phyloP scores from a whole-genome alignment of 805 yeast genomes.

The Torulaspora microellipsoides region DNA sequence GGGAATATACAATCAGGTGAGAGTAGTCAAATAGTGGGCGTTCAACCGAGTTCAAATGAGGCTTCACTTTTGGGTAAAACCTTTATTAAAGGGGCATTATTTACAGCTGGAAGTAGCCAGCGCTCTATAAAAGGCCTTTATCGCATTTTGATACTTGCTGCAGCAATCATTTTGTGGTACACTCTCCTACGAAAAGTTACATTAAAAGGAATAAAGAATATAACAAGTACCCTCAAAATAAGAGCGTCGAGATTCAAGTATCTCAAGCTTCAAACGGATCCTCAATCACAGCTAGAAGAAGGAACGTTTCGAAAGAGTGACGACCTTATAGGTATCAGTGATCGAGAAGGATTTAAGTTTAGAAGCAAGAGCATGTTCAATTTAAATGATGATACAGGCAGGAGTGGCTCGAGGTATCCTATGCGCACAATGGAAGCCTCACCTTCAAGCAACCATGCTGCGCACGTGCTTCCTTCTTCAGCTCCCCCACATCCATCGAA shows the following conservation, averaged over 20 bases:
- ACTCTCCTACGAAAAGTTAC: conserved; percentile 3
- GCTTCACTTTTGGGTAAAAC: conserved; percentile 18
- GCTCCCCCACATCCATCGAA: conserved; percentile 5
- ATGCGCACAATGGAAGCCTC: conserved; percentile 7
- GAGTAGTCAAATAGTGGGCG: conserved; percentile 21
- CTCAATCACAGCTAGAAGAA: conserved; percentile 15
- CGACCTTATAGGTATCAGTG: conserved; percentile 1
- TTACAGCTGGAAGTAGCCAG: background rate
- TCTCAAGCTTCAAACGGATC: conserved; percentile 10
- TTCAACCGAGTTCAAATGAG: conserved; percentile 26
- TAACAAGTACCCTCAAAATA: conserved; percentile 2
- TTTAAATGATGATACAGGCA: conserved; percentile 10
- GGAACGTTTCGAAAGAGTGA: conserved; percentile 9
- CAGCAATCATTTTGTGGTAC: conserved; percentile 1
- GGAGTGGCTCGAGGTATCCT: conserved; percentile 8
- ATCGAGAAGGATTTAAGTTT: conserved; percentile 17
- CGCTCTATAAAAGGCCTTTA: conserved; percentile 2
- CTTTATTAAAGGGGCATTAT: conserved; percentile 26
- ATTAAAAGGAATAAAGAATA: background rate
- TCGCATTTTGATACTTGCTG: conserved; percentile 4
- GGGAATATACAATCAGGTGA: conserved; percentile 44
- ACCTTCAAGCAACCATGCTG: conserved; percentile 2
- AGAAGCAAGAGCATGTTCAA: conserved; percentile 33
- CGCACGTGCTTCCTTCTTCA: conserved; percentile 6
- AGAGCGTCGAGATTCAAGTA: conserved; percentile 10